phyloP scores from a whole-genome alignment of 768 basidiomycete species.

The Russula earlei region DNA sequence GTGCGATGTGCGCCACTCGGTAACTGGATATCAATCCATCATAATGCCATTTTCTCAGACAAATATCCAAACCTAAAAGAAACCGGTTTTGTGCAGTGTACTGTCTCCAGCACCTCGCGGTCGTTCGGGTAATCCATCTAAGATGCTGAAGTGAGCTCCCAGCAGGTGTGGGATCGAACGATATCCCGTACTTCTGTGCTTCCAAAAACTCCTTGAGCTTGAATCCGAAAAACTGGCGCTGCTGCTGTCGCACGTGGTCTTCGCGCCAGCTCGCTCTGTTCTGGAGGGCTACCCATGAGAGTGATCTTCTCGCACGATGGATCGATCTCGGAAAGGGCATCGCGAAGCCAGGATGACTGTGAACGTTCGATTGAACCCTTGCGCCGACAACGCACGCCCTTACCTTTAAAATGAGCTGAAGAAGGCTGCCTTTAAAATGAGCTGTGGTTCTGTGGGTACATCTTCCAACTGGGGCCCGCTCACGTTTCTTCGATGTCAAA shows the following conservation, averaged over 20 bases:
- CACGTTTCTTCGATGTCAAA: slow-evolving; percentile 64
- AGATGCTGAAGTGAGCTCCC: background rate
- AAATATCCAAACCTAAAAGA: slow-evolving; percentile 52
- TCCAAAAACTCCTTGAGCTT: slow-evolving; percentile 74
- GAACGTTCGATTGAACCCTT: background rate
- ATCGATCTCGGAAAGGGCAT: slow-evolving; percentile 86
- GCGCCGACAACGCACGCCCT: slow-evolving; percentile 63
- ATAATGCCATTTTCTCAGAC: background rate
- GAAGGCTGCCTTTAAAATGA: slow-evolving; percentile 4
- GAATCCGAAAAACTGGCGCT: slow-evolving; percentile 71
- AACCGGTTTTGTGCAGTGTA: slow-evolving; percentile 64
- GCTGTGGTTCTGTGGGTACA: background rate
- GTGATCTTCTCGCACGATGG: slow-evolving; percentile 80
- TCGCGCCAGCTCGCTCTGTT: slow-evolving; percentile 14
- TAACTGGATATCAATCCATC: slow-evolving; percentile 45
- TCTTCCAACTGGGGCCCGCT: slow-evolving; percentile 18
- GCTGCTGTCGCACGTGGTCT: slow-evolving; percentile 22
- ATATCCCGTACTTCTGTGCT: slow-evolving; percentile 59
- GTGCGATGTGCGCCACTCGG: slow-evolving; percentile 66
- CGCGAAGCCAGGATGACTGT: slow-evolving; percentile 88
- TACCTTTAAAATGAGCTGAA: slow-evolving; percentile 36
- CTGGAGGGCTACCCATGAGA: slow-evolving; percentile 62
- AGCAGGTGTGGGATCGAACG: background rate
- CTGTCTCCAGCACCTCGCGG: slow-evolving; percentile 80
- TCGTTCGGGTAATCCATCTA: slow-evolving; percentile 97